A percentile compares a stretch with the other conserved stretches of the same genome.
phyloP scores from a whole-genome alignment of 140 eudicot genomes.

The Bidens hawaiensis region DNA sequence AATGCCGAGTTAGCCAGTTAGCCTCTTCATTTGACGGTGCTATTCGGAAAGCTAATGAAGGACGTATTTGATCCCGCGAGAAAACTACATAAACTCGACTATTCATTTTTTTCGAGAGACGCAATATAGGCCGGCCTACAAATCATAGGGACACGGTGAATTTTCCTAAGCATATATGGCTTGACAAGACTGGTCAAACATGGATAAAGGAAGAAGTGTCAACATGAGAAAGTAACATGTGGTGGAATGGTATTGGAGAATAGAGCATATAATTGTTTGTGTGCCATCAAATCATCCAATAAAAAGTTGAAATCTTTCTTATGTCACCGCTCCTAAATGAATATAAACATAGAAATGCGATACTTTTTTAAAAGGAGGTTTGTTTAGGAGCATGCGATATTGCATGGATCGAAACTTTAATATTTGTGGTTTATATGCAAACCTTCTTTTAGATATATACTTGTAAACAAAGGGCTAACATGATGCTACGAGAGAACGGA shows the following conservation, averaged over 20 bases:
- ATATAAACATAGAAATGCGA: slow-evolving; percentile 15
- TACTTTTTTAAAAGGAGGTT: slow-evolving; percentile 8
- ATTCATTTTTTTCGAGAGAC: no score
- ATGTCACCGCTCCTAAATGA: slow-evolving; percentile 13
- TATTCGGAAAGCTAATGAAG: no score
- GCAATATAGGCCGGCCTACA: no score
- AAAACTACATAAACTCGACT: no score
- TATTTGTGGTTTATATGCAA: background rate
- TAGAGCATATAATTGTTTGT: slow-evolving; percentile 13
- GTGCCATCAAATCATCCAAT: slow-evolving; percentile 45
- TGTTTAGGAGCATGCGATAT: slow-evolving; percentile 1
- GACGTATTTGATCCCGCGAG: no score
- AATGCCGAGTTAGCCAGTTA: no score
- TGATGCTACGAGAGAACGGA: no score
- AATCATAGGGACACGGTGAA: no score
- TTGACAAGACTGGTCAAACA: slow-evolving; percentile 10
- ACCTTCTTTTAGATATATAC: no score
- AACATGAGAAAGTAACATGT: background rate
- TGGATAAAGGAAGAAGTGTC: slow-evolving; percentile 10
- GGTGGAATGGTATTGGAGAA: background rate
- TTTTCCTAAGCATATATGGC: no score
- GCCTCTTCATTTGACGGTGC: no score
- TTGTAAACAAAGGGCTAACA: no score
- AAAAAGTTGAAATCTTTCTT: slow-evolving; percentile 27
- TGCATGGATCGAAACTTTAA: slow-evolving; percentile 2